These are phyloP conservation scores for Quercus gilva DNA, from an alignment of 306 rosid genomes.

Conservation along the genomic window DNA sequence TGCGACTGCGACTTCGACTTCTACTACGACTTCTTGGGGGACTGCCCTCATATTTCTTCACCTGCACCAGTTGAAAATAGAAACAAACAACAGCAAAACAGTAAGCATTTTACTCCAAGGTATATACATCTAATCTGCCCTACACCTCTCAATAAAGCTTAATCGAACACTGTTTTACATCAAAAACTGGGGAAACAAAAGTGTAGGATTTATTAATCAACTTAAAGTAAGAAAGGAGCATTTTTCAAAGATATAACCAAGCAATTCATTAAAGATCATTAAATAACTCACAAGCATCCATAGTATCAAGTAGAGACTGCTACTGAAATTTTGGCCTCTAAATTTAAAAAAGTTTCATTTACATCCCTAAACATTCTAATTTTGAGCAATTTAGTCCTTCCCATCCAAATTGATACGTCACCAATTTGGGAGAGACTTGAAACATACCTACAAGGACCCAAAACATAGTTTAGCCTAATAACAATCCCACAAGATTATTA, in stretches of 20 bases:
- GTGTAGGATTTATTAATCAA: background rate
- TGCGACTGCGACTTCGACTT: conserved; percentile 42
- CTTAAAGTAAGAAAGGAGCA: conserved; percentile 2
- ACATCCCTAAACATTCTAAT: background rate
- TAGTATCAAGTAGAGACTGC: background rate
- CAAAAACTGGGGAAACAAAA: background rate
- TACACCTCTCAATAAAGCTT: conserved; percentile 9
- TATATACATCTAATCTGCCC: background rate
- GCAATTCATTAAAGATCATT: background rate
- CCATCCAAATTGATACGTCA: background rate
- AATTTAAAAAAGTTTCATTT: background rate
- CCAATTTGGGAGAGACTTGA: background rate
- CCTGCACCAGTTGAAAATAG: conserved; percentile 41
- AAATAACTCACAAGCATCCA: background rate
- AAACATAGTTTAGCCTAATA: background rate
- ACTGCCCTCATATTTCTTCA: conserved; percentile 69
- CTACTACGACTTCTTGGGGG: conserved; percentile 86
- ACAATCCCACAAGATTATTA: background rate
- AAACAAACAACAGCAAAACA: conserved; percentile 14
- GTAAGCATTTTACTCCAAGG: background rate
- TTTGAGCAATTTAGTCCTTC: background rate
- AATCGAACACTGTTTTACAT: background rate
- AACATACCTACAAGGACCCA: background rate
- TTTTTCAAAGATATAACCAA: background rate
- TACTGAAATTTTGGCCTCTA: background rate